A percentile compares a stretch with the other conserved stretches of the same genome.
Evolutionary conservation across 768 basidiomycete species (phyloP).

Genomic region (Artomyces pyxidatus): DNA sequence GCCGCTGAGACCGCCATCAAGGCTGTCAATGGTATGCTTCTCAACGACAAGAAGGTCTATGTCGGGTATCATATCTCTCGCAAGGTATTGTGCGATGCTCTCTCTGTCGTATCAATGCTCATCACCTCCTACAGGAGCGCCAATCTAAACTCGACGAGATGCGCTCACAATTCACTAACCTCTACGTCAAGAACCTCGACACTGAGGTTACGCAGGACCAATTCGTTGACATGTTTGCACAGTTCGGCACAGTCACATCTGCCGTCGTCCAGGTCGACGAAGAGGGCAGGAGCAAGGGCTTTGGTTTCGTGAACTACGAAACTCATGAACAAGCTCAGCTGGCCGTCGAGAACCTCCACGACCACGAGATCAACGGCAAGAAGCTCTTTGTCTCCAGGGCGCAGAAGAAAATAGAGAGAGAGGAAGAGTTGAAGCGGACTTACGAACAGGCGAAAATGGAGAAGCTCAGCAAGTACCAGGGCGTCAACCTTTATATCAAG

Average conservation of each 20-base stretch:
- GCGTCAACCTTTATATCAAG: slow-evolving; percentile 99
- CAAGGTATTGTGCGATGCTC: slow-evolving; percentile 45
- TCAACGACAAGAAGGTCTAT: slow-evolving; percentile 99
- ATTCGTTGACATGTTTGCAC: slow-evolving; percentile 72
- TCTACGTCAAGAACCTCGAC: slow-evolving; percentile 97
- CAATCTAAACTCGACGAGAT: slow-evolving; percentile 98
- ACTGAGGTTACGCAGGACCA: slow-evolving; percentile 76
- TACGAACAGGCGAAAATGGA: slow-evolving; percentile 97
- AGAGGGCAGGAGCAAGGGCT: slow-evolving; percentile 89
- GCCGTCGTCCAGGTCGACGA: slow-evolving; percentile 80
- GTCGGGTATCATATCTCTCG: slow-evolving; percentile 96
- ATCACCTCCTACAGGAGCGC: slow-evolving; percentile 67
- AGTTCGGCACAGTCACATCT: slow-evolving; percentile 82
- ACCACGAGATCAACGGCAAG: slow-evolving; percentile 74
- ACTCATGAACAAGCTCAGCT: slow-evolving; percentile 84
- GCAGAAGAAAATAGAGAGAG: slow-evolving; percentile 97
- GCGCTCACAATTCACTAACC: slow-evolving; percentile 95
- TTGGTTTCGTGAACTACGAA: slow-evolving; percentile 97
- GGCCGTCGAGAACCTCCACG: slow-evolving; percentile 87
- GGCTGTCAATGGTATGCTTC: slow-evolving; percentile 96
- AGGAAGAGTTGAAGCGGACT: slow-evolving; percentile 88
- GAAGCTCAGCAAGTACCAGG: slow-evolving; percentile 96
- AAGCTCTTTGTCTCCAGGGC: slow-evolving; percentile 94
- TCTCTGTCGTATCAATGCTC: slow-evolving; percentile 1
- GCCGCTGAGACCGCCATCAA: slow-evolving; percentile 95